A percentile compares a stretch with the other conserved stretches of the same genome.
phyloP scores from a whole-genome alignment of 768 basidiomycete species.

The Mycena indigotica region DNA sequence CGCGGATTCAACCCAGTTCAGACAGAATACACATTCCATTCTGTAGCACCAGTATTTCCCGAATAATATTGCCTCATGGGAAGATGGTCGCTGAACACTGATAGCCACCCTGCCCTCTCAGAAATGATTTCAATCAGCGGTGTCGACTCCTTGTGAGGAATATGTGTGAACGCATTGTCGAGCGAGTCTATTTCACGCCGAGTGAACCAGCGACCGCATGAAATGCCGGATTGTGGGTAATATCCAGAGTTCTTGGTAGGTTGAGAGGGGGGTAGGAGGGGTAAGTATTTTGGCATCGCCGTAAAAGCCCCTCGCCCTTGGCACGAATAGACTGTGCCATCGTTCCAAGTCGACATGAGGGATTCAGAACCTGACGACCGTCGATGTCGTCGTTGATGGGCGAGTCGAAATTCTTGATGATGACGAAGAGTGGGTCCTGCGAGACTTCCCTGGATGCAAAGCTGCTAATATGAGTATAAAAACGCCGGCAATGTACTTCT shows the following conservation, averaged over 20 bases:
- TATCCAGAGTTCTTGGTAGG: background rate
- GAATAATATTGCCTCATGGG: too few relatives aligned
- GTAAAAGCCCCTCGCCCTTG: background rate
- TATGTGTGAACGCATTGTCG: too few relatives aligned
- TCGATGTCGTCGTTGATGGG: background rate
- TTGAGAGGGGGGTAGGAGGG: background rate
- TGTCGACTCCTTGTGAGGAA: too few relatives aligned
- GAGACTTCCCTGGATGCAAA: background rate
- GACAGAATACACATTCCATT: too few relatives aligned
- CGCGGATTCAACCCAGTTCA: too few relatives aligned
- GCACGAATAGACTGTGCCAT: background rate
- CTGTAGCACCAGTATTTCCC: too few relatives aligned
- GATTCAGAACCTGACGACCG: background rate
- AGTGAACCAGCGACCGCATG: too few relatives aligned
- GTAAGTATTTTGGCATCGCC: background rate
- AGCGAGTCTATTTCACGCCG: too few relatives aligned
- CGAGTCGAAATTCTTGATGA: background rate
- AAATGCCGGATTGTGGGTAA: background rate
- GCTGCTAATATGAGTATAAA: background rate
- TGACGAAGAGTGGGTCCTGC: background rate
- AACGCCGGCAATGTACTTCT: too few relatives aligned
- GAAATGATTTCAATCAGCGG: too few relatives aligned
- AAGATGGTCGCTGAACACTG: too few relatives aligned
- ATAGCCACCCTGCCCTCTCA: too few relatives aligned
- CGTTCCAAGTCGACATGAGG: background rate